Conservation (phyloP, 805 yeast genomes). For the Ogataea ganodermae region DNA sequence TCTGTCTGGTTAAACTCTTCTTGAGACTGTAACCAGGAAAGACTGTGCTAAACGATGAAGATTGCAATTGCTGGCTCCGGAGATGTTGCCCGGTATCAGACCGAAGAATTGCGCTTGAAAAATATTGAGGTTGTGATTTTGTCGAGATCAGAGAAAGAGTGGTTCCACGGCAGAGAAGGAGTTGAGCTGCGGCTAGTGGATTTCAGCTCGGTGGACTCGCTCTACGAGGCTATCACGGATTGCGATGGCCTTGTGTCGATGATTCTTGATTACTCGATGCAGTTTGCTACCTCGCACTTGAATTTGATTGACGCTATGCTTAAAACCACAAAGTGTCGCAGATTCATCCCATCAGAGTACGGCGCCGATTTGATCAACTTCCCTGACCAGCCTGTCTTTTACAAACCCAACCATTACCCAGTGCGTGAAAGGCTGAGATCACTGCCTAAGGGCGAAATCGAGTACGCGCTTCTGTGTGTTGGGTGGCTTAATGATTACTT, state of each 20-base stretch:
- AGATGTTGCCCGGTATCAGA: neutral
- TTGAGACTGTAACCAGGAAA: neutral
- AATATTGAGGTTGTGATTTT: neutral
- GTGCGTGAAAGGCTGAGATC: slow-evolving; percentile 3
- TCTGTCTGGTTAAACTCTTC: too few relatives aligned
- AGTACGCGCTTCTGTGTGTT: slow-evolving; percentile 1
- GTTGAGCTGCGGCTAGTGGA: neutral
- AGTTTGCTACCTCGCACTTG: slow-evolving; percentile 1
- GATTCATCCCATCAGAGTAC: slow-evolving; percentile 4
- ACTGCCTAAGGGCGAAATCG: slow-evolving; percentile 1
- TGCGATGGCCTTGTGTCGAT: slow-evolving; percentile 5
- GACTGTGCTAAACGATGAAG: neutral
- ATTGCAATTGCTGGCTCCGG: slow-evolving; percentile 4
- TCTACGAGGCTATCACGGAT: neutral
- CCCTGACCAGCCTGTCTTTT: slow-evolving; percentile 4
- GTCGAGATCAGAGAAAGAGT: slow-evolving; percentile 2
- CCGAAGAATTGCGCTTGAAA: slow-evolving; percentile 2
- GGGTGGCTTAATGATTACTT: slow-evolving; percentile 4
- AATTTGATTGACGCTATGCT: slow-evolving; percentile 4
- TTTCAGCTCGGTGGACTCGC: neutral
- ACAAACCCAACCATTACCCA: slow-evolving; percentile 3
- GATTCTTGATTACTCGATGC: slow-evolving; percentile 5
- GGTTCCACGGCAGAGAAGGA: slow-evolving; percentile 3
- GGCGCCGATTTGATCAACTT: slow-evolving; percentile 2
- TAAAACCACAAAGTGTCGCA: neutral